Base-by-base conservation (phyloP, 2,329 filamentous ascomycete genomes). In the Neoascochyta sp. region DNA sequence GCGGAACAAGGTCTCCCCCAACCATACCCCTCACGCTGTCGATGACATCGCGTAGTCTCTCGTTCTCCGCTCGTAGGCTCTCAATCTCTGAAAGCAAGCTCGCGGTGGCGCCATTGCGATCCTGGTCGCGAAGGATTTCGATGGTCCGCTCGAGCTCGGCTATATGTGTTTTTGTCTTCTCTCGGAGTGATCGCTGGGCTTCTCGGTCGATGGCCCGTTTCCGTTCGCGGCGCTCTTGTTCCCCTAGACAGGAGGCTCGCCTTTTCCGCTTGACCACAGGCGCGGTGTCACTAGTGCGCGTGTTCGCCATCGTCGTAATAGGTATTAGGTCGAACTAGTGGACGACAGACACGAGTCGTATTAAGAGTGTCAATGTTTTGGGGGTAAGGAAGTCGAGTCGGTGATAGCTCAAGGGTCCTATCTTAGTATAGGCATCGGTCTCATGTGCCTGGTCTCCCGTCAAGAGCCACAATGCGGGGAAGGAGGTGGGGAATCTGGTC, bases 161-260 rank as follows among this genome's bases (percentile, higher is more conserved):
- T 27, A 62, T 62, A 13, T 61, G 57, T 7, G 54, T 55, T 23
- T 61, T 62, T 2, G 58, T 62, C 44, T 62, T 62, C 27, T 62
- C 58, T 29, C 58, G 32, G 12, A 62, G 36, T 3, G 57, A 60
- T 16, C 58, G 38, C 26, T 61, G 57, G 17, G 58, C 58, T 38
- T 61, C 57, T 12, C 58, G 50, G 32, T 62, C 58, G 31, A 61
- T 59, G 3, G 58, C 54, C 35, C 58, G 41, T 29, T 61, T 62
- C 13, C 58, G 36, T 22, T 62, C 57, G 11, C 52, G 43, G 12
- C 57, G 38, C 24, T 62, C 58, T 16, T 61, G 54, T 27, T 62
- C 57, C 4, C 57, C 56, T 6, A 62, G 34, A 29, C 57, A 60
- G 5, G 56, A 57, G 3, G 52, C 50, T 13, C 51, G 48, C 16